Conservation (phyloP, 164 flowering plant species). For the Piper longum region DNA sequence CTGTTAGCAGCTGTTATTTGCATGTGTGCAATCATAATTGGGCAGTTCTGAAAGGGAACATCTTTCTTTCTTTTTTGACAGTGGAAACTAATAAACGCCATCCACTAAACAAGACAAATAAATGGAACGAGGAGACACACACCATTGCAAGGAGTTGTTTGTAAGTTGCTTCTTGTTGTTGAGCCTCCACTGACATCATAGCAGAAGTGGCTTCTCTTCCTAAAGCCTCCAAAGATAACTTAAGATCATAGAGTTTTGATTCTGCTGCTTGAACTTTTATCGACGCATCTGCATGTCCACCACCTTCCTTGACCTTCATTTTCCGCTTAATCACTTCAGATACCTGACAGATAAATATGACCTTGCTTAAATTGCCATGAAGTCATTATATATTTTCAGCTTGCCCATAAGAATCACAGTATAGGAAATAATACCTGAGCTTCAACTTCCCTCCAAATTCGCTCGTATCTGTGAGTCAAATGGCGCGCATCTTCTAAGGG, state of each 20-base stretch:
- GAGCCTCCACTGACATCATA: constrained; percentile 55
- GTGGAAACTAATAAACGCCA: too few relatives aligned
- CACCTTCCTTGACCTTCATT: constrained; percentile 36
- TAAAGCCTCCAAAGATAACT: constrained; percentile 33
- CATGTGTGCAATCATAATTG: neutral
- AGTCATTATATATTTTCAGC: constrained; percentile 1
- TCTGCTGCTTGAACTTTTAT: constrained; percentile 50
- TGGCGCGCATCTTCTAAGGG: constrained; percentile 75
- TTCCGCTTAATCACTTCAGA: constrained; percentile 48
- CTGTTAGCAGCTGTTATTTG: neutral
- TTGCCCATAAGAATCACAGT: neutral
- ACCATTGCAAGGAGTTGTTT: constrained; percentile 47
- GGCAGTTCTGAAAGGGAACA: neutral
- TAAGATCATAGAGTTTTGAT: constrained; percentile 43
- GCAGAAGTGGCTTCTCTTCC: constrained; percentile 67
- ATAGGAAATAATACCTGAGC: constrained; percentile 38
- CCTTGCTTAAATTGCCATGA: constrained; percentile 5
- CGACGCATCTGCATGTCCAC: constrained; percentile 29
- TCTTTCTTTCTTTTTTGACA: neutral
- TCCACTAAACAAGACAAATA: too few relatives aligned
- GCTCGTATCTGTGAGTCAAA: constrained; percentile 47
- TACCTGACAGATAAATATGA: constrained; percentile 23
- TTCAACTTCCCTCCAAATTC: constrained; percentile 53
- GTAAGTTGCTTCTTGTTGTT: constrained; percentile 53
- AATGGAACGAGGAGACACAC: constrained; percentile 3